A percentile compares a stretch with the other conserved stretches of the same genome.
Conservation (phyloP, 2,329 filamentous ascomycete genomes). For the Acephala macrosclerotiorum region DNA sequence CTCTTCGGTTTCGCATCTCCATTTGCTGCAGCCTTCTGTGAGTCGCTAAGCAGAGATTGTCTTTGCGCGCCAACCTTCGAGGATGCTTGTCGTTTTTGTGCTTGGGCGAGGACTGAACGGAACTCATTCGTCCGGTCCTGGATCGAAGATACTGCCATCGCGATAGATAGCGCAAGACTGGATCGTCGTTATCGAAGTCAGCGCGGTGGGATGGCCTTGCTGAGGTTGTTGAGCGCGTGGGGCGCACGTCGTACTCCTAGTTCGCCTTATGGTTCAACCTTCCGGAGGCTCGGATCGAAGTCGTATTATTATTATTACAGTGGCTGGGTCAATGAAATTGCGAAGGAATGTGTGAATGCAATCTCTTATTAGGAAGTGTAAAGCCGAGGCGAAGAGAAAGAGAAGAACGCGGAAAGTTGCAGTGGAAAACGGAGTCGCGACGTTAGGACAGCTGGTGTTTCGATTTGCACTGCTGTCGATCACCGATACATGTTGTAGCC, state of each 20-base stretch:
- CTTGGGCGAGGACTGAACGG: conserved; percentile 85
- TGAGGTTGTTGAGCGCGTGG: conserved; percentile 1
- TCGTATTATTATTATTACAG: conserved; percentile 23
- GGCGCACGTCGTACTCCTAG: conserved; percentile 6
- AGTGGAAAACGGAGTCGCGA: neutral
- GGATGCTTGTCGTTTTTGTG: conserved; percentile 79
- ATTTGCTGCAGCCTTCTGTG: conserved; percentile 71
- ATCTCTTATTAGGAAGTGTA: conserved; percentile 11
- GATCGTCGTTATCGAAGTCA: neutral
- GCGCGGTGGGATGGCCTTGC: neutral
- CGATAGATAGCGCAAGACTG: conserved; percentile 1
- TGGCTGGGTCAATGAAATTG: conserved; percentile 19
- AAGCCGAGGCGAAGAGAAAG: conserved; percentile 6
- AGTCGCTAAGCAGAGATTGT: conserved; percentile 78
- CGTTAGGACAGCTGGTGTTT: conserved; percentile 30
- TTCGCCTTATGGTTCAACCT: conserved; percentile 10
- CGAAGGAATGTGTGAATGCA: conserved; percentile 33
- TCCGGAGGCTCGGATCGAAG: conserved; percentile 22
- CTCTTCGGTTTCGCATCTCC: conserved; percentile 64
- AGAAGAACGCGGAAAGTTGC: neutral
- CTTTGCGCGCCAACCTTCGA: conserved; percentile 81
- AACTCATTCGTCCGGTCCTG: conserved; percentile 98
- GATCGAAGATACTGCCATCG: conserved; percentile 77
- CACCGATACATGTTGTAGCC: neutral
- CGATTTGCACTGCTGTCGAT: conserved; percentile 9